A percentile compares a stretch with the other conserved stretches of the same genome.
phyloP scores from a whole-genome alignment of 352 stramenopile species.

The Phytophthora pinifolia region DNA sequence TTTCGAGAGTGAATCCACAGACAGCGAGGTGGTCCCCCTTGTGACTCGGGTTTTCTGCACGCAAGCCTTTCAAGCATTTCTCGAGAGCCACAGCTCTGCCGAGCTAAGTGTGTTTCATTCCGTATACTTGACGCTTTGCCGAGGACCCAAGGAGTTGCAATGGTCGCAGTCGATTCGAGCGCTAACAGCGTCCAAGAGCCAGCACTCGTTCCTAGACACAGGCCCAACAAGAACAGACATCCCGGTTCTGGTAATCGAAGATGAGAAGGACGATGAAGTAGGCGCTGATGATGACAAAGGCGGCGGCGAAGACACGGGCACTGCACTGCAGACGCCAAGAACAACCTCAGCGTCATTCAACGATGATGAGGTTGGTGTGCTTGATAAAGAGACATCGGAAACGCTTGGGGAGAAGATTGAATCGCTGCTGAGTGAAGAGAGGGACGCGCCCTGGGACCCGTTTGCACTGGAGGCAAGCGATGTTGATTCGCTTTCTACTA shows the following conservation, averaged over 20 bases:
- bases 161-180: slow-evolving; percentile 42
- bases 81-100: slow-evolving; percentile 70
- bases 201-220: slow-evolving; percentile 24
- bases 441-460: slow-evolving; percentile 12
- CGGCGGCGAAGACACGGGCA: not conserved
- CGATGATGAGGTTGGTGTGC: not conserved
- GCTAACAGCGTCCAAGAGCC: slow-evolving; percentile 28
- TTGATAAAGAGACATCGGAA: slow-evolving; percentile 10
- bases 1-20: slow-evolving; percentile 53
- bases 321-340: not conserved
- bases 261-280: not conserved
- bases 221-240: slow-evolving; percentile 19
- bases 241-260: slow-evolving; percentile 25
- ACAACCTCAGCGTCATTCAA: not conserved
- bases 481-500: slow-evolving; percentile 20
- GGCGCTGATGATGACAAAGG: not conserved
- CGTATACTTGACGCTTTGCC: slow-evolving; percentile 63
- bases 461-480: slow-evolving; percentile 30
- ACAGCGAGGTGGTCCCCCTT: slow-evolving; percentile 69
- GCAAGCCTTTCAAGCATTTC: slow-evolving; percentile 79
- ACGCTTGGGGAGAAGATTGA: slow-evolving; percentile 38
- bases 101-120: slow-evolving; percentile 82
- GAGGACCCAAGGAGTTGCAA: slow-evolving; percentile 51
- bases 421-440: slow-evolving; percentile 27
- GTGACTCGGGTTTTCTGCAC: slow-evolving; percentile 70